Base-by-base conservation (phyloP, 768 basidiomycete species). In the Tricholomella constricta region DNA sequence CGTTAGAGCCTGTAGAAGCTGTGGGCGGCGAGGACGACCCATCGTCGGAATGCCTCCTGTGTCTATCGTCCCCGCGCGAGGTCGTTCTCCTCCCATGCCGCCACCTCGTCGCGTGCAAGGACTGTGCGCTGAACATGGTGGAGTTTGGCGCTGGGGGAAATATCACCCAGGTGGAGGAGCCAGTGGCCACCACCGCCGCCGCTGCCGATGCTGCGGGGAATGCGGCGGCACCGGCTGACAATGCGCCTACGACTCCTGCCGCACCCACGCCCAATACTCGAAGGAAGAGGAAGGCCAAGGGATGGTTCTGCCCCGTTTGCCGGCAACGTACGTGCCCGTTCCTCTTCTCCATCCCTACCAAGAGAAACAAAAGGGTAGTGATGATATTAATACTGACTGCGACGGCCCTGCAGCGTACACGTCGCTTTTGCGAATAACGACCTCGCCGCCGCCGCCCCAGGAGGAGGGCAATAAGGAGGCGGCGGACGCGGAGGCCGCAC, bases 261-360 rank as follows among this genome's bases (percentile, higher is more conserved):
- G 26, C 65, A 3, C 49, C 72, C 10, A 59, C 71, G 26, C 69
- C 75, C 14, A 74, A 77, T 51, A 69, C 79, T 4, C 78, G 92
- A 55, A 78, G 94, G 65, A 95, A 94, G 77, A 80, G 93, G 60
- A 95, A 92, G 74, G 89, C 92, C 0, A 98, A 98, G 71, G 94
- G 94, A 5, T 98, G 94, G 94, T 92, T 89, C 79, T 98, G 94
- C 67, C 94, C 94, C 25, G 91, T 98, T 44, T 96, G 94, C 69
- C 82, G 94, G 59, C 94, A 94, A 78, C 93, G 92, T 94, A 65
- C 69, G 91, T 80, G 5, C 48, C 35, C 52, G 35, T n/a, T 79
- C 5, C 48, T 36, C 52, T 37, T n/a, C 45, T 29, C 45, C 22
- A 37, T 41, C n/a, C n/a, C n/a, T n/a, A n/a, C n/a, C n/a, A n/a